A percentile compares a stretch with the other conserved stretches of the same genome.
Evolutionary conservation across 2,329 filamentous ascomycete genomes (phyloP).

Genomic region (Arthrobotrys sphaeroides): DNA sequence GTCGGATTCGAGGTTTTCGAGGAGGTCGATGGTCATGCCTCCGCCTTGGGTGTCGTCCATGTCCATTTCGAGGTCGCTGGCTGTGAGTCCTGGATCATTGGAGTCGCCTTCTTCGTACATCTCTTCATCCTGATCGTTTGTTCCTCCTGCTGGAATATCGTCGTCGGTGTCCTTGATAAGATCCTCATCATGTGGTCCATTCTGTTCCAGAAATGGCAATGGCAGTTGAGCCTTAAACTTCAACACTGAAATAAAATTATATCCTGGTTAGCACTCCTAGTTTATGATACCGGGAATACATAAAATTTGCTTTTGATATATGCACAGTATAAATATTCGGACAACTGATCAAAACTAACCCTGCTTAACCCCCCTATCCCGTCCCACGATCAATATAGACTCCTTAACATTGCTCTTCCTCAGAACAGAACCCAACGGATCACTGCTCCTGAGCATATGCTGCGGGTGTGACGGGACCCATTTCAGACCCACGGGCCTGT

Average conservation of each 20-base stretch:
- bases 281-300: too few relatives aligned
- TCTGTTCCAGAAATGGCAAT: slow-evolving; percentile 41
- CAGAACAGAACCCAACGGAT: not conserved
- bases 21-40: slow-evolving; percentile 15
- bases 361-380: slow-evolving; percentile 32
- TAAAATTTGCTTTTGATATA: too few relatives aligned
- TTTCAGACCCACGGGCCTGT: slow-evolving; percentile 5
- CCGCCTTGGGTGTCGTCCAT: slow-evolving; percentile 5
- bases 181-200: slow-evolving; percentile 42
- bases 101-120: not conserved
- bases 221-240: slow-evolving; percentile 25
- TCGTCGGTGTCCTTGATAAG: slow-evolving; percentile 5
- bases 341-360: too few relatives aligned
- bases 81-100: slow-evolving; percentile 7
- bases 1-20: slow-evolving; percentile 19
- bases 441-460: not conserved
- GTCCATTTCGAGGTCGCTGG: slow-evolving; percentile 33
- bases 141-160: not conserved
- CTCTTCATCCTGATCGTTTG: too few relatives aligned
- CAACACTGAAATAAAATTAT: not conserved
- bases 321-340: too few relatives aligned
- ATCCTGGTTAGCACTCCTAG: not conserved
- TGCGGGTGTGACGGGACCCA: slow-evolving; percentile 21
- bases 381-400: slow-evolving; percentile 30
- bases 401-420: slow-evolving; percentile 36